Conservation (phyloP, 768 basidiomycete species). For the Serendipita sp. region DNA sequence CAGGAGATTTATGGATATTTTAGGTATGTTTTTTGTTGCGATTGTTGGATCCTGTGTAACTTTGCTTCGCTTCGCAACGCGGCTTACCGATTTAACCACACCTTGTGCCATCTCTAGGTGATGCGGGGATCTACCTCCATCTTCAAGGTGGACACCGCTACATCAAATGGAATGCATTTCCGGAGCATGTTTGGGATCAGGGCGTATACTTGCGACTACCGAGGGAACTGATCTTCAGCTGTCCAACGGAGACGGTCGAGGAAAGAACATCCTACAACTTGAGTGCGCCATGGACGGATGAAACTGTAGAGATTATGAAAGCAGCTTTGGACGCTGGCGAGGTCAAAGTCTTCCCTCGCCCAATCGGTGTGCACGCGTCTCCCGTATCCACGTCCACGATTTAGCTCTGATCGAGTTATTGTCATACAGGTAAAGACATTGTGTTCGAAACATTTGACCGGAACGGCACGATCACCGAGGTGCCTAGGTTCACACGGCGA, state of each 20-base stretch:
- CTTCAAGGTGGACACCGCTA: not conserved
- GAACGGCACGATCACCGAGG: not conserved
- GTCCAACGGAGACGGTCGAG: not conserved
- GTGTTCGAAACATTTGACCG: not conserved
- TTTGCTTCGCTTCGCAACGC: not conserved
- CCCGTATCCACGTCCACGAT: not conserved
- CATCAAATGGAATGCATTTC: conserved; percentile 6
- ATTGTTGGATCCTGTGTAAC: not conserved
- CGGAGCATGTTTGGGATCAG: not conserved
- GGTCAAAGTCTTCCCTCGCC: not conserved
- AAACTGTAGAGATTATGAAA: not conserved
- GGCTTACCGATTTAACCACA: not conserved
- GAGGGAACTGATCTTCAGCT: not conserved
- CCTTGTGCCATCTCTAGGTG: not conserved
- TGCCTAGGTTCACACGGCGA: not conserved
- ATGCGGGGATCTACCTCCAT: not conserved
- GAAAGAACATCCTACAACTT: not conserved
- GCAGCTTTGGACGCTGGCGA: not conserved
- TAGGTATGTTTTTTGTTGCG: not conserved
- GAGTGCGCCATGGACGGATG: not conserved
- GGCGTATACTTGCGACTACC: not conserved
- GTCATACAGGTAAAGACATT: not conserved
- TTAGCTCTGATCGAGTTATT: not conserved
- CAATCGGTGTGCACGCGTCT: not conserved
- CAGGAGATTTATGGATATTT: conserved; percentile 1